phyloP scores from a whole-genome alignment of 768 basidiomycete genomes.

The Tylopilus felleus region DNA sequence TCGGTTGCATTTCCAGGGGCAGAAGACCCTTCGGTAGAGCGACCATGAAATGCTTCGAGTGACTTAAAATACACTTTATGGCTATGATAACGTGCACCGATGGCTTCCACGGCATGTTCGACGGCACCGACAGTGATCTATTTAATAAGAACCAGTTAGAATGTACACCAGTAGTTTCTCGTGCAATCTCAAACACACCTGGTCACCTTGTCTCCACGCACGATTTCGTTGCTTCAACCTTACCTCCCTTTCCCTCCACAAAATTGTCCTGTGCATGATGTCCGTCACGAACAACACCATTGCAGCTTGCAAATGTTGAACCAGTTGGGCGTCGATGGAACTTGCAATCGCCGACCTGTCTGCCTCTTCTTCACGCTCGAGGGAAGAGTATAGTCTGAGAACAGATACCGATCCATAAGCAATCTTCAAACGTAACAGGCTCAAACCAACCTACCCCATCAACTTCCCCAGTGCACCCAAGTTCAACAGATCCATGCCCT shows the following conservation, averaged over 20 bases:
- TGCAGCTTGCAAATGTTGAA: constrained; percentile 44
- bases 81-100: constrained; percentile 38
- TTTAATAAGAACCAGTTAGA: constrained; percentile 2
- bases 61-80: constrained; percentile 42
- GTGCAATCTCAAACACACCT: constrained; percentile 31
- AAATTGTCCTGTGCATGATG: constrained; percentile 48
- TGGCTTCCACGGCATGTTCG: constrained; percentile 45
- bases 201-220: constrained; percentile 51
- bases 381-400: constrained; percentile 28
- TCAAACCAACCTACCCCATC: constrained; percentile 37
- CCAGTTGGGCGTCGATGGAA: constrained; percentile 48
- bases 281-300: constrained; percentile 51
- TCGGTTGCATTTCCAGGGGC: constrained; percentile 7
- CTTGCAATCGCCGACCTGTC: constrained; percentile 18
- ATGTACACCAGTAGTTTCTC: not conserved
- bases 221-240: constrained; percentile 55
- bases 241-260: constrained; percentile 56
- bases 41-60: constrained; percentile 22
- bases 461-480: constrained; percentile 34
- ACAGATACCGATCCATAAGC: not conserved
- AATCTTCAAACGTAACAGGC: not conserved
- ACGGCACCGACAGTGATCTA: constrained; percentile 47
- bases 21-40: not conserved
- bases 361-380: constrained; percentile 22
- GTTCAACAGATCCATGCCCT: constrained; percentile 44